A percentile compares a stretch with the other conserved stretches of the same genome.
Conservation (phyloP, 2,329 filamentous ascomycete genomes). For the Tothia fuscella region DNA sequence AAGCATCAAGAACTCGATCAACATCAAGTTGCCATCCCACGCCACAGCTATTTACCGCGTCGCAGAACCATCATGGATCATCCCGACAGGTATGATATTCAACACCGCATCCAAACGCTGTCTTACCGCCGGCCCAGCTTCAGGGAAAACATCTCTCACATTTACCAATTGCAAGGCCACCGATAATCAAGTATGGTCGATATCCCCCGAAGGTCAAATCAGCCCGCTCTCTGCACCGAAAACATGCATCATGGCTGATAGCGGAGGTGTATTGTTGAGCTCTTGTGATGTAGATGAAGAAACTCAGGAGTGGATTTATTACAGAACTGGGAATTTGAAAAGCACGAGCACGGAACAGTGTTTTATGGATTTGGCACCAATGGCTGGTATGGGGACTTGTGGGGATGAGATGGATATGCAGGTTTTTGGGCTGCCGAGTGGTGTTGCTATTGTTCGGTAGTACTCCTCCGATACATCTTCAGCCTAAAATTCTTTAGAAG, state of each 20-base stretch:
- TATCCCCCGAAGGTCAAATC: conserved; percentile 23
- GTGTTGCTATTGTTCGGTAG: not conserved
- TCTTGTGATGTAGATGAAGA: conserved; percentile 14
- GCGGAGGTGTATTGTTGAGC: conserved; percentile 12
- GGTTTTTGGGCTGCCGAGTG: conserved; percentile 6
- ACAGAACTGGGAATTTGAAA: conserved; percentile 32
- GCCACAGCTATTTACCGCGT: conserved; percentile 34
- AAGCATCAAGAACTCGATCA: conserved; percentile 17
- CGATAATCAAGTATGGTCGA: conserved; percentile 34
- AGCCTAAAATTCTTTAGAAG: no score
- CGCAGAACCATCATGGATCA: conserved; percentile 18
- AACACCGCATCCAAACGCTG: conserved; percentile 36
- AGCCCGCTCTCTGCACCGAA: conserved; percentile 25
- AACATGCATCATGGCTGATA: conserved; percentile 22
- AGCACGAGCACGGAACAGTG: conserved; percentile 19
- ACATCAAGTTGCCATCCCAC: conserved; percentile 24
- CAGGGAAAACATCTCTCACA: conserved; percentile 15
- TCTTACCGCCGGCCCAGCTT: conserved; percentile 22
- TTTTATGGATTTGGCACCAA: not conserved
- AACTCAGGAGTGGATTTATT: conserved; percentile 32
- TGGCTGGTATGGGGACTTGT: not conserved
- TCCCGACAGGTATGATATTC: conserved; percentile 38
- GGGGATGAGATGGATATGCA: conserved; percentile 2
- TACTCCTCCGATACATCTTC: no score
- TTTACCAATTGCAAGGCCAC: conserved; percentile 28